Conservation (phyloP, 768 basidiomycete genomes). For the Termitomyces sp. region DNA sequence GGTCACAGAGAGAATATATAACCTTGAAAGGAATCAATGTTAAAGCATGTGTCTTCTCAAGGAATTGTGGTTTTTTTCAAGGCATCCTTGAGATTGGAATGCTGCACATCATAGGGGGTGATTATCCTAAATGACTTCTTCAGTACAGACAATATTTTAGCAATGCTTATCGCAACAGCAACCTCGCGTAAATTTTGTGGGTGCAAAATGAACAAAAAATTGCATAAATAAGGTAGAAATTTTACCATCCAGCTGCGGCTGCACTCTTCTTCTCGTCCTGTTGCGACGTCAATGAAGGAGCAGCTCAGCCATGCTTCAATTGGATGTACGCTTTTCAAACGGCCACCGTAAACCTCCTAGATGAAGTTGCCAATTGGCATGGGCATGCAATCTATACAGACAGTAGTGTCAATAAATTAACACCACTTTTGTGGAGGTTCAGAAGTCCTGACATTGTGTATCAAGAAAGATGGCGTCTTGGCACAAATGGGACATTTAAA, state of each 20-base stretch:
- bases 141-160: constrained; percentile 29
- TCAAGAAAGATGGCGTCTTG: constrained; percentile 41
- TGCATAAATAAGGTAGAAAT: background rate
- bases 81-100: constrained; percentile 42
- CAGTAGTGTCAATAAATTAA: background rate
- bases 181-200: constrained; percentile 52
- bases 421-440: background rate
- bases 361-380: constrained; percentile 57
- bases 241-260: constrained; percentile 34
- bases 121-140: constrained; percentile 50
- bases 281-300: constrained; percentile 49
- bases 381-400: constrained; percentile 56
- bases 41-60: constrained; percentile 64
- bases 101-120: constrained; percentile 74
- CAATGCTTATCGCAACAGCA: constrained; percentile 32
- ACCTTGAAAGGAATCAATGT: constrained; percentile 80
- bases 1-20: too few species aligned
- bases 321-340: constrained; percentile 42
- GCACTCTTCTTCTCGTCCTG: constrained; percentile 24
- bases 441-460: constrained; percentile 49
- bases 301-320: constrained; percentile 36
- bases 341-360: constrained; percentile 50
- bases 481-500: constrained; percentile 53
- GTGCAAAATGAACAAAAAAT: background rate
- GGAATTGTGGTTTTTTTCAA: constrained; percentile 40